Base-by-base conservation (phyloP, 2,329 filamentous ascomycete species). In the Arachnomyces sp. region DNA sequence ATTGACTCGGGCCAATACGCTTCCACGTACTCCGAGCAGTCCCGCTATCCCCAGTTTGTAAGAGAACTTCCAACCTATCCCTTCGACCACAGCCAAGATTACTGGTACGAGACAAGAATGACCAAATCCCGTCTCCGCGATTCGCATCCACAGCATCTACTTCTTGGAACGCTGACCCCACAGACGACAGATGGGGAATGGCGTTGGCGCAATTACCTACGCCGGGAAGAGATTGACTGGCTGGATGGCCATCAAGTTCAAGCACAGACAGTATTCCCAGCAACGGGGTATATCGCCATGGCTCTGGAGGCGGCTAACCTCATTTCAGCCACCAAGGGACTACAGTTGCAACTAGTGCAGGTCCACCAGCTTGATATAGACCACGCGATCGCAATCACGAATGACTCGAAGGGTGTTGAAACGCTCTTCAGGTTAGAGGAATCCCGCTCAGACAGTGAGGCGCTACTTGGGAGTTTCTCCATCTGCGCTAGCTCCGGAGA, bases 231-330 rank as follows among this genome's bases (percentile, higher is more conserved):
- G 32, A 28, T 57, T 1, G 43, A 52, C 4, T 61, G 57, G 59
- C 28, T 61, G 1, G 11, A 28, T 4, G 52, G 47, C 14, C 58
- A 63, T 36, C 21, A 42, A 17, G 21, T 61, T 7, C 54, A 57
- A 16, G 47, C 49, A 3, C 47, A 52, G 30, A 44, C 44, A 8
- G 41, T 62, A 3, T 59, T 53, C 36, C 58, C 58, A 3, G 55
- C 42, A 17, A 39, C 46, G 25, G 40, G 38, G 7, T 50, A 51
- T 34, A 28, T 46, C 14, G 13, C 36, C 12, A 47, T 47, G 44
- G 48, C 44, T 6, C 3, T 51, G 3, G 50, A 51, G 34, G 46
- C 48, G 1, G 15, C 33, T 12, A 29, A 12, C 9, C 8, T 9
- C 12, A 16, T 47, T 5, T 25, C 21, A 25, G 21, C 21, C 4